Percentiles rank a stretch among this genome's conserved stretches.
Evolutionary conservation across 176 grass and related monocot species (phyloP).

Genomic region (Oryza punctata): DNA sequence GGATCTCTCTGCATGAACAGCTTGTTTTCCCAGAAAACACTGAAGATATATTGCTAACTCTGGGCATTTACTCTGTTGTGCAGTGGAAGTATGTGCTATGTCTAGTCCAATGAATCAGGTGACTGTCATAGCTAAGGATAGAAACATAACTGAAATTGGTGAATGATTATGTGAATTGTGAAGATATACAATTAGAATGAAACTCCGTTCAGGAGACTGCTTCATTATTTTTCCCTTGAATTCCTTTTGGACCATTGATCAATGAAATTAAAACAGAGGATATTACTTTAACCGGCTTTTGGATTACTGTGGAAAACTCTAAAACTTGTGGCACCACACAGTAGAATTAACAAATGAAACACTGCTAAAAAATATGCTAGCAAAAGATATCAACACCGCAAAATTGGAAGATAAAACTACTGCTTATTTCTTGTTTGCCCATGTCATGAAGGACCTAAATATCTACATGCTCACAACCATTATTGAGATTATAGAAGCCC

Average conservation of each 20-base stretch:
- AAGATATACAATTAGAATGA: background rate
- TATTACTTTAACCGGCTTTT: background rate
- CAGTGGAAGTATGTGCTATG: too few species aligned
- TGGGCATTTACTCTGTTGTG: too few species aligned
- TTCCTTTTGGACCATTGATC: background rate
- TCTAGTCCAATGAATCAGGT: background rate
- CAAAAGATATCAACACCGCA: background rate
- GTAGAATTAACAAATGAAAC: too few species aligned
- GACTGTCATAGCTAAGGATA: background rate
- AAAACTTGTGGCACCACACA: too few species aligned
- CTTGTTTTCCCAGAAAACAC: background rate
- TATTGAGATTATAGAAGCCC: background rate
- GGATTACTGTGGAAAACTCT: background rate
- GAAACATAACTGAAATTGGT: background rate
- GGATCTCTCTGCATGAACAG: background rate
- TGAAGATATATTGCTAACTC: too few species aligned
- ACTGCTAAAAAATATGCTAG: background rate
- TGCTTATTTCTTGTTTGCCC: background rate
- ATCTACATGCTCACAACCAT: constrained; percentile 9
- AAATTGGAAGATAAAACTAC: background rate
- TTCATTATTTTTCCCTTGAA: background rate
- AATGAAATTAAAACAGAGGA: background rate
- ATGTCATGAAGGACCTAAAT: background rate
- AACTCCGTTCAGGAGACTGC: background rate
- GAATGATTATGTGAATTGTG: background rate